These are phyloP conservation scores for Trichoderma sp. DNA, from an alignment of 2,329 filamentous ascomycete genomes.

Conservation along the genomic window DNA sequence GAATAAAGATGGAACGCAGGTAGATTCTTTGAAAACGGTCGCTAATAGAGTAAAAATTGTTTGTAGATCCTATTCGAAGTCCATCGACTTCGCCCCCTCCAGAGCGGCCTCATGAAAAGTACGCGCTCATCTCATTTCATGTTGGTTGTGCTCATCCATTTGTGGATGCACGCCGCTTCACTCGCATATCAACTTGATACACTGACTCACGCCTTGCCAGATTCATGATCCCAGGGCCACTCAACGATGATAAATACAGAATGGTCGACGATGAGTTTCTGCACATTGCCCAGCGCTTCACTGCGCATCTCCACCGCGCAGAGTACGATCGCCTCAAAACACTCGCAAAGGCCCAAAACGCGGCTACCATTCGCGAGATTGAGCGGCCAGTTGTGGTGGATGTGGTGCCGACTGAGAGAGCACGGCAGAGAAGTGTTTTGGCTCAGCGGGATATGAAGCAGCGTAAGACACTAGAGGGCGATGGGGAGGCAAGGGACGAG, in stretches of 20 bases:
- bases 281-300: conserved; percentile 69
- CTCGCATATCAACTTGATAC: neutral
- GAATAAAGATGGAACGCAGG: neutral
- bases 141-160: neutral
- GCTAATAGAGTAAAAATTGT: neutral
- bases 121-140: neutral
- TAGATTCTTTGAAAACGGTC: neutral
- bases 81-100: conserved; percentile 58
- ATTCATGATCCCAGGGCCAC: conserved; percentile 66
- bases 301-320: conserved; percentile 74
- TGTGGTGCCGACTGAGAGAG: conserved; percentile 38
- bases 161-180: neutral
- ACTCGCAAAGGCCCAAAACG: conserved; percentile 58
- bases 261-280: conserved; percentile 86
- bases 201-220: conserved; percentile 40
- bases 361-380: conserved; percentile 54
- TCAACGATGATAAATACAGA: conserved; percentile 72
- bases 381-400: conserved; percentile 54
- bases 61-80: conserved; percentile 39
- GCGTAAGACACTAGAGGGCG: conserved; percentile 31
- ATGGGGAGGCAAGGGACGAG: conserved; percentile 14
- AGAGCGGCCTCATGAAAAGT: conserved; percentile 53
- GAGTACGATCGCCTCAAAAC: conserved; percentile 73
- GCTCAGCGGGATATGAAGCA: conserved; percentile 35
- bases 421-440: conserved; percentile 34